Base-by-base conservation (phyloP, 208 protist species). In the Leishmania mexicana region DNA sequence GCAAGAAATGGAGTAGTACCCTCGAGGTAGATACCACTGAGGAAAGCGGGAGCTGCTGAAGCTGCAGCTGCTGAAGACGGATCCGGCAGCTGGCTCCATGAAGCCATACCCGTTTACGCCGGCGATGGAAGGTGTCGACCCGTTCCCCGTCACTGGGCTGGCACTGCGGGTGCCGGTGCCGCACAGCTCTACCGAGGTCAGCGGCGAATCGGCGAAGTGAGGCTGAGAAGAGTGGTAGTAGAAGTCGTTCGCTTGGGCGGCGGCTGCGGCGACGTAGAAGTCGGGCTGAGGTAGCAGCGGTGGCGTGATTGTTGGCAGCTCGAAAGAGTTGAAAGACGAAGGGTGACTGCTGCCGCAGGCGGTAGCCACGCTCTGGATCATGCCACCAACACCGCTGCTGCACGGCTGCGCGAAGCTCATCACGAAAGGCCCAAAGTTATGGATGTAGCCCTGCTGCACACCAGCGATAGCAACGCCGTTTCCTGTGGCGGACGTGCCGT, bases 11-110 rank as follows among this genome's bases (percentile, higher is more conserved):
- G 78, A 47, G 74, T 70, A 83, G 24, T 78, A 53, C 53, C 78
- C 73, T 31, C 83, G 83, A 17, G 83, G 83, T 75, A 86, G 28
- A 72, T 86, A 86, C 83, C 83, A 86, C 58, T 86, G 83, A 40
- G 83, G 78, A n/a, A 82, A 79, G 65, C 83, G 83, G 17, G 83
- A 79, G 4, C 83, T 68, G 75, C 67, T 83, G 47, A 75, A 28
- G 75, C 78, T 83, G 73, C 70, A 31, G 58, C 75, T 83, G 79
- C 78, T 86, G 51, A 80, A 35, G 17, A 86, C 53, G 64, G 83
- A 85, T 0, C 38, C 81, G 28, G 15, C 28, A 2, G 47, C 58
- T 3, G 38, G 11, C 62, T 51, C 75, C 28, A n/a, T 51, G 51
- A 28, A 58, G 2, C 76, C 35, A 64, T 38, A 65, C 67, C 76